Conservation (phyloP, 805 yeast genomes). For the Citeromyces matritensis region DNA sequence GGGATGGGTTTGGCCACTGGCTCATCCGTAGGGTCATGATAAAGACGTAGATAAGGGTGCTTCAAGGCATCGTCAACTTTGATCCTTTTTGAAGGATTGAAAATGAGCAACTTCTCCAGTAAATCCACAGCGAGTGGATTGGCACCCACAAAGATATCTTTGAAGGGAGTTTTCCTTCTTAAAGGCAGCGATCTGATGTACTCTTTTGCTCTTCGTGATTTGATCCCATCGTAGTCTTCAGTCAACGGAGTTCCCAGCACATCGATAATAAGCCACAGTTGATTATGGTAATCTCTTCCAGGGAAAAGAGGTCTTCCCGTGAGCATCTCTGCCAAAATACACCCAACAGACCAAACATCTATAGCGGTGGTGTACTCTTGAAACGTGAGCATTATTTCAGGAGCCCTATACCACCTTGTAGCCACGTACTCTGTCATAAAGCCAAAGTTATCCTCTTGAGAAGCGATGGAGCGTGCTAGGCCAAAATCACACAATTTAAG, state of each 20-base stretch:
- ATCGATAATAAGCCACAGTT: slow-evolving; percentile 71
- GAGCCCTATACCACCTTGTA: slow-evolving; percentile 95
- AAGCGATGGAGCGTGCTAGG: slow-evolving; percentile 56
- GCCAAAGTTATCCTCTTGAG: slow-evolving; percentile 51
- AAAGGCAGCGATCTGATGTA: slow-evolving; percentile 72
- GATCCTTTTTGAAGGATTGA: slow-evolving; percentile 73
- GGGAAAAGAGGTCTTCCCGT: slow-evolving; percentile 83
- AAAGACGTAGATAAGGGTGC: slow-evolving; percentile 77
- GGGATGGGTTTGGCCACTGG: slow-evolving; percentile 59
- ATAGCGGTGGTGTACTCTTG: slow-evolving; percentile 90
- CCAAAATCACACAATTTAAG: slow-evolving; percentile 93
- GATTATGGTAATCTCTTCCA: slow-evolving; percentile 89
- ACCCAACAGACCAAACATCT: slow-evolving; percentile 95
- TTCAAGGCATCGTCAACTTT: slow-evolving; percentile 71
- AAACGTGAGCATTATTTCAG: slow-evolving; percentile 92
- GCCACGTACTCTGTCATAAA: slow-evolving; percentile 97
- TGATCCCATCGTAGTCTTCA: slow-evolving; percentile 63
- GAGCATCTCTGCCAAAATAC: slow-evolving; percentile 84
- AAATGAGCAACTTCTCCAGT: slow-evolving; percentile 54
- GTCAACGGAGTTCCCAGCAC: slow-evolving; percentile 78
- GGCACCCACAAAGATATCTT: slow-evolving; percentile 29
- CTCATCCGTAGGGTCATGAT: slow-evolving; percentile 92
- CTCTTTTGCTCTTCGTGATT: slow-evolving; percentile 75
- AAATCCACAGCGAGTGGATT: slow-evolving; percentile 59
- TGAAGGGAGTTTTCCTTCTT: slow-evolving; percentile 44